These are phyloP conservation scores for Lachnellula cervina DNA, from an alignment of 2,329 filamentous ascomycete species.

Conservation along the genomic window DNA sequence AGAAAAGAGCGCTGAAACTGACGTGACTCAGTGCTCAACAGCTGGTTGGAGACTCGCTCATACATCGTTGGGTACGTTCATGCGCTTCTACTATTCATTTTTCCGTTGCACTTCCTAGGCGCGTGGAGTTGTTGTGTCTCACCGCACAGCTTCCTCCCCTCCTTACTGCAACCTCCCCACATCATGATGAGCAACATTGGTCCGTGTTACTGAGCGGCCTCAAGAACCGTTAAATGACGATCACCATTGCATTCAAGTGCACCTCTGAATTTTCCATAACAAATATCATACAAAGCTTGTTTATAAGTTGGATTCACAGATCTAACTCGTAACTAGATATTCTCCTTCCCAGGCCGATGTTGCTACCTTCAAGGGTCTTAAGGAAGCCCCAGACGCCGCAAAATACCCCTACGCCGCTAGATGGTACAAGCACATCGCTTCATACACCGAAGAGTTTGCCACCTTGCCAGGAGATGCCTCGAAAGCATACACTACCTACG, in stretches of 20 bases:
- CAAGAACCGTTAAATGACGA: constrained; percentile 87
- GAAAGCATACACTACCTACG: constrained; percentile 85
- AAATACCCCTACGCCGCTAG: constrained; percentile 93
- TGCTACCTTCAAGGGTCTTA: constrained; percentile 87
- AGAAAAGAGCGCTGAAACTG: constrained; percentile 18
- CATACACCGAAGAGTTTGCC: constrained; percentile 88
- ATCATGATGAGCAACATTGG: constrained; percentile 82
- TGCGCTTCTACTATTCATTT: constrained; percentile 14
- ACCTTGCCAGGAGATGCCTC: constrained; percentile 86
- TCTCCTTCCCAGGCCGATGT: constrained; percentile 90
- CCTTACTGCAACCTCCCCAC: constrained; percentile 23
- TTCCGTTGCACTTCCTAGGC: constrained; percentile 19
- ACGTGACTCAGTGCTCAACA: constrained; percentile 58
- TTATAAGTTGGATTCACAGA: constrained; percentile 9
- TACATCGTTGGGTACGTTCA: constrained; percentile 74
- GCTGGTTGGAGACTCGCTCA: constrained; percentile 68
- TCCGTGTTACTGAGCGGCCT: constrained; percentile 94
- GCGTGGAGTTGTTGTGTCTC: constrained; percentile 13
- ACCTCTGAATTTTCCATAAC: constrained; percentile 57
- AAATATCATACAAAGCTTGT: constrained; percentile 13
- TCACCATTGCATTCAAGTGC: constrained; percentile 67
- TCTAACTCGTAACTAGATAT: constrained; percentile 33
- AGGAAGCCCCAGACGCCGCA: constrained; percentile 65
- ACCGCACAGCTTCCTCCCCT: constrained; percentile 20
- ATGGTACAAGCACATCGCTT: constrained; percentile 98